Evolutionary conservation across 805 yeast genomes (phyloP), one percentile per base, ranked within the genome.

Genomic region (Jamesozyma gamospora): DNA sequence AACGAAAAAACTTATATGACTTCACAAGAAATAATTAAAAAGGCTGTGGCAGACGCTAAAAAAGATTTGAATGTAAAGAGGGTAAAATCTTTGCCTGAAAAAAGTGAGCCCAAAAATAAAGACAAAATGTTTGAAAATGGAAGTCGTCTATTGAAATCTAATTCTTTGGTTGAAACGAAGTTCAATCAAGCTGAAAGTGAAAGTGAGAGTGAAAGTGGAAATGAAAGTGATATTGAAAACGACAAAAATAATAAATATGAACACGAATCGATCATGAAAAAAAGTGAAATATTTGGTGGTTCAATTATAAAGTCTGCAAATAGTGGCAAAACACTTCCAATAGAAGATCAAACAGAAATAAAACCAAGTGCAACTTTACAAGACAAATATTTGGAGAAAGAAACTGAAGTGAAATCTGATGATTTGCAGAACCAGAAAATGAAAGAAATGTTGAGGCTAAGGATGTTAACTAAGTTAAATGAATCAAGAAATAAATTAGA

Each of bases 401-500:
- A 5, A 6, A 21, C 24, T 21, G 24, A 21, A 21, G 8, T 8
- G 5, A 11, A 11, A 27, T 18, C 34, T 12, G 4, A 13, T 18
- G 21, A 25, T 4, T 10, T 25, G 15, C 21, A 28, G 13, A 31
- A 29, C n/a, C 32, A 29, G 11, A 41, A 28, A 15, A 24, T 37
- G 4, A 38, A 38, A 34, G 44, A 43, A 33, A 15, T 37, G 12
- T 17, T 35, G 13, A 37, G 41, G 16, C 32, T 33, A 17, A 41
- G 39, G 14, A 75, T 77, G 56, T 71, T 70, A 34, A 67, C 66
- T 48, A 61, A 74, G 30, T 56, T 77, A 40, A 65, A 58, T 42
- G 46, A 44, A 17, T 48, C 57, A 6, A 49, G 50, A 12, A 46
- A 43, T 14, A 15, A 37, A 17, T 37, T 39, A 73, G 11, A 72